Evolutionary conservation across 495 filamentous ascomycete species (phyloP).

Genomic region (Neurospora hispaniola): DNA sequence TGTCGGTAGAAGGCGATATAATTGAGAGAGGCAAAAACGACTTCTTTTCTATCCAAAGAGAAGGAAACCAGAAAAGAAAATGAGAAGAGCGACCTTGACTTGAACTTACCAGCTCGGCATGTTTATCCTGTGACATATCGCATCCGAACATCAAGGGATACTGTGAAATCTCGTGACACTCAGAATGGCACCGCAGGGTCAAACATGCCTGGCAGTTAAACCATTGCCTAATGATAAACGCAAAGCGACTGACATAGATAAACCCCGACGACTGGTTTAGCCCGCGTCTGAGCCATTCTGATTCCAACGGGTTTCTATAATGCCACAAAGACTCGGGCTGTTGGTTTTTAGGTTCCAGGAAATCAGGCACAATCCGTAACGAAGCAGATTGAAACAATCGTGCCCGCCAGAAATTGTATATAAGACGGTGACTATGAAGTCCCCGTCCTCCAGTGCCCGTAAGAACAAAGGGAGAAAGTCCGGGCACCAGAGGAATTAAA

Average conservation of each 20-base stretch:
- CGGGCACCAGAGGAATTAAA: too few relatives aligned
- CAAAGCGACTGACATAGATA: background rate
- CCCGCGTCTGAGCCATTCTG: background rate
- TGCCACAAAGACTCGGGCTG: background rate
- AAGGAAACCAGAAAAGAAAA: too few relatives aligned
- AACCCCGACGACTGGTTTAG: background rate
- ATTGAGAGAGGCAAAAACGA: too few relatives aligned
- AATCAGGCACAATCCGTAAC: too few relatives aligned
- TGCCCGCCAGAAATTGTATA: too few relatives aligned
- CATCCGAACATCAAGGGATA: background rate
- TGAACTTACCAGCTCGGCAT: background rate
- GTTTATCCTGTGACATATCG: background rate
- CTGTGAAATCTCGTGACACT: background rate
- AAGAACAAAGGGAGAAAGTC: too few relatives aligned
- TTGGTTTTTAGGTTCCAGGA: too few relatives aligned
- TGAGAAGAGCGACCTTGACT: background rate
- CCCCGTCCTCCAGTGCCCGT: too few relatives aligned
- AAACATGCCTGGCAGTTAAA: too few relatives aligned
- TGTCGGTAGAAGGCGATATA: background rate
- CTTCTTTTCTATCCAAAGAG: too few relatives aligned
- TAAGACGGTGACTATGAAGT: too few relatives aligned
- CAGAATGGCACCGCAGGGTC: background rate
- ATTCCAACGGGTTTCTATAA: background rate
- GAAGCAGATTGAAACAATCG: too few relatives aligned
- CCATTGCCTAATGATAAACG: background rate